phyloP scores from a whole-genome alignment of 1,284 basidiomycete species.

The Cerrena zonata region DNA sequence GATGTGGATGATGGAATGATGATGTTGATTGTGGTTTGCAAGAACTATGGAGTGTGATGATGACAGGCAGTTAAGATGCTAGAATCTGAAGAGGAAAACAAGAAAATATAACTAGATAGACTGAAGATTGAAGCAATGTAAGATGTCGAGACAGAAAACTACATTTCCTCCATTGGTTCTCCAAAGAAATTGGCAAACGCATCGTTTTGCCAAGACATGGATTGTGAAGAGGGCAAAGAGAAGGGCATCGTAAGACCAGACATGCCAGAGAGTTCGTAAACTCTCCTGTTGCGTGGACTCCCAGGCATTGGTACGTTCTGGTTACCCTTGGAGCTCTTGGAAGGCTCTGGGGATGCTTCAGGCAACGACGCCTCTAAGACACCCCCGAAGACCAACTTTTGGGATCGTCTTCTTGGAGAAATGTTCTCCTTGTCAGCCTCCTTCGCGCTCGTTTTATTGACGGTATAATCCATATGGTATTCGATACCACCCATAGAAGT shows the following conservation, averaged over 20 bases:
- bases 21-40: no score
- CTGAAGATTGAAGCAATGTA: no score
- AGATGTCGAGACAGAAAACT: no score
- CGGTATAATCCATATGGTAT: constrained; percentile 10
- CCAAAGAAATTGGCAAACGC: no score
- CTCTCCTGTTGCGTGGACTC: constrained; percentile 9
- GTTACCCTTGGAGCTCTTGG: neutral
- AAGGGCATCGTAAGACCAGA: neutral
- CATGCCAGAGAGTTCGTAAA: constrained; percentile 4
- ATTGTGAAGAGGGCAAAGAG: constrained; percentile 10
- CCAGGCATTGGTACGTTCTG: neutral
- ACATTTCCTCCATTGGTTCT: no score
- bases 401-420: constrained; percentile 18
- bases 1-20: no score
- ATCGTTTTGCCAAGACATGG: constrained; percentile 12
- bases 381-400: neutral
- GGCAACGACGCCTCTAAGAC: neutral
- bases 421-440: constrained; percentile 53
- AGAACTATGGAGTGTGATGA: no score
- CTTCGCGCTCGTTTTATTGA: constrained; percentile 25
- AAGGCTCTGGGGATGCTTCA: neutral
- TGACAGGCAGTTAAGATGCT: no score
- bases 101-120: no score
- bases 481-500: constrained; percentile 4
- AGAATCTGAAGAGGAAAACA: no score